A percentile compares a stretch with the other conserved stretches of the same genome.
Conservation (phyloP, 257 asterid genomes). For the Nicotiana sylvestris region DNA sequence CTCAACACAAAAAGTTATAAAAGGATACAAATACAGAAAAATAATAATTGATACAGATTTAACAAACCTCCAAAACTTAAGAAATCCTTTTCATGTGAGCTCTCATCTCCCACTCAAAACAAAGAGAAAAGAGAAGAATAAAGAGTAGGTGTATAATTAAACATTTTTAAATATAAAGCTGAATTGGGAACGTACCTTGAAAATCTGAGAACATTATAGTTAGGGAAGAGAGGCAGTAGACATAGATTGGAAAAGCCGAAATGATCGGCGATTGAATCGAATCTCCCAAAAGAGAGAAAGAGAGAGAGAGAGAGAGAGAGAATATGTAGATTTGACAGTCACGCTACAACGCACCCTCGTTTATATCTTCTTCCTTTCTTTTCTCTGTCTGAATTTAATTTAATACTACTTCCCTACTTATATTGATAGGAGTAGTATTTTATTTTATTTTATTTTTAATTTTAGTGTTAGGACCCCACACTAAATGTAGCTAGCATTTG, state of each 20-base stretch:
- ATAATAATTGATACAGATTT: not conserved
- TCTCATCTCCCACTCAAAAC: too few species aligned
- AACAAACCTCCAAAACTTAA: not conserved
- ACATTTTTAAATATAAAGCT: not conserved
- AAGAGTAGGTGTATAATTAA: not conserved
- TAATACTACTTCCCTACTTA: not conserved
- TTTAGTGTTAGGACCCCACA: too few species aligned
- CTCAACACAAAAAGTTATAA: not conserved
- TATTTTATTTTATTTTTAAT: too few species aligned
- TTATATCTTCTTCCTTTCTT: constrained; percentile 2
- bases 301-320: constrained; percentile 18
- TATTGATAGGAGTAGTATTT: too few species aligned
- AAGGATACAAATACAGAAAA: not conserved
- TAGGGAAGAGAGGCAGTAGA: constrained; percentile 26
- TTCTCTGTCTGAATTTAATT: not conserved
- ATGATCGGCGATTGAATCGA: constrained; percentile 20
- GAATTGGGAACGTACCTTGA: constrained; percentile 24
- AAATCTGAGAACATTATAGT: constrained; percentile 30
- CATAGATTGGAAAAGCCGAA: constrained; percentile 25
- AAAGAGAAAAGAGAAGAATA: not conserved
- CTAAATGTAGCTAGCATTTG: too few species aligned
- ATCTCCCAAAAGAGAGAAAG: constrained; percentile 12
- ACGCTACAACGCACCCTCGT: constrained; percentile 33
- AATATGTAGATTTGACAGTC: constrained; percentile 62
- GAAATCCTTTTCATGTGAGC: not conserved